Percentiles rank a stretch among this genome's conserved stretches.
Evolutionary conservation across 257 asterid genomes (phyloP).

Genomic region (Solanum arcanum): DNA sequence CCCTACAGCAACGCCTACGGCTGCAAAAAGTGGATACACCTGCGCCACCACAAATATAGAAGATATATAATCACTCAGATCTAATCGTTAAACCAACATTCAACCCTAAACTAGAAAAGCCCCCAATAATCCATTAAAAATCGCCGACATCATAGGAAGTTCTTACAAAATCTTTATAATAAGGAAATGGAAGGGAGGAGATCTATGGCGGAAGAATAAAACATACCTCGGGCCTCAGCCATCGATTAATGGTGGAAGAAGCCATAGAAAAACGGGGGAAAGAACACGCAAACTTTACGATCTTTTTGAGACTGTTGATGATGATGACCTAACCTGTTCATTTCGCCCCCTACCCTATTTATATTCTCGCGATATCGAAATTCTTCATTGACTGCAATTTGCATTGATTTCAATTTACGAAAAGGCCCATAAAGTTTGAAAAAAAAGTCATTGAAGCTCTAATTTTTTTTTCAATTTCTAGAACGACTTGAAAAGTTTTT

Average conservation of each 20-base stretch:
- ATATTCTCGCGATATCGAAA: not conserved
- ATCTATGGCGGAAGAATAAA: not conserved
- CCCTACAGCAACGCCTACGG: conserved; percentile 82
- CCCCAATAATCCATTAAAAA: not conserved
- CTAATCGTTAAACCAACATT: not conserved
- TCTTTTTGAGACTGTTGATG: not conserved
- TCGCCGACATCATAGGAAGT: not conserved
- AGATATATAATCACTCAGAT: conserved; percentile 16
- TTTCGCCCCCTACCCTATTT: not conserved
- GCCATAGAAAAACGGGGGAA: conserved; percentile 29
- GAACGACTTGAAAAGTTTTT: not conserved
- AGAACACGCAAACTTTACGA: not conserved
- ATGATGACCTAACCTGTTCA: not conserved
- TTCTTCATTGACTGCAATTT: not conserved
- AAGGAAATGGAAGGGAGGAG: not conserved
- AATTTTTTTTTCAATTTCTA: not conserved
- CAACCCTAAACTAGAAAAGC: not conserved
- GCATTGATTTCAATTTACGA: not conserved
- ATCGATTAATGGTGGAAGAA: conserved; percentile 48
- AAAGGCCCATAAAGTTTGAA: not conserved
- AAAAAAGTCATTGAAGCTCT: not conserved
- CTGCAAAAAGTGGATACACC: conserved; percentile 85
- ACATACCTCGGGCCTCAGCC: conserved; percentile 85
- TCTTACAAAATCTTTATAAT: no score
- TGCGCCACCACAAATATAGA: conserved; percentile 3